Conservation (phyloP, 495 filamentous ascomycete species). For the Xanthoparmelia taractica region DNA sequence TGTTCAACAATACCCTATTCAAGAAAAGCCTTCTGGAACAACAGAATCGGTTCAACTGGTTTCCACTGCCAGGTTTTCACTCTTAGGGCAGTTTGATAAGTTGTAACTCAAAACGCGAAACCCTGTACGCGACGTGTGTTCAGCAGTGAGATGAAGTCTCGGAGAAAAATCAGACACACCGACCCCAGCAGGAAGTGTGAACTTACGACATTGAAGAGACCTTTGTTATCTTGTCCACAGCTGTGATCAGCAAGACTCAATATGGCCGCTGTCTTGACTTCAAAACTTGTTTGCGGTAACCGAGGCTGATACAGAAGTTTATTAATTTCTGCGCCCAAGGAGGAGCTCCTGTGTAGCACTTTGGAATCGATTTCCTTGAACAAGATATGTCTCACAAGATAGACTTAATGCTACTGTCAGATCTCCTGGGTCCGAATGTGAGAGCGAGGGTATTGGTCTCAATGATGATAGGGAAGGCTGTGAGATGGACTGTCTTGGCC, state of each 20-base stretch:
- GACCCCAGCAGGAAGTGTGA: background rate
- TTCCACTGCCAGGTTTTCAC: background rate
- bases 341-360: background rate
- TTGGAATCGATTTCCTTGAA: background rate
- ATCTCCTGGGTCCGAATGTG: background rate
- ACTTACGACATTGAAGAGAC: background rate
- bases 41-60: background rate
- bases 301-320: background rate
- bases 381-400: background rate
- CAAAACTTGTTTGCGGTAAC: background rate
- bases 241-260: background rate
- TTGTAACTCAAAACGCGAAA: background rate
- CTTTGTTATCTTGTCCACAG: background rate
- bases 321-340: background rate
- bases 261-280: background rate
- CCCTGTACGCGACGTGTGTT: constrained; percentile 4
- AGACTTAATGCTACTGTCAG: background rate
- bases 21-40: background rate
- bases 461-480: background rate
- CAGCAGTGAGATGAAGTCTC: background rate
- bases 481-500: background rate
- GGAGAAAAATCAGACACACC: background rate
- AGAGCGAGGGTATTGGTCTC: background rate
- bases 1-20: background rate
- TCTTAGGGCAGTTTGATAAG: background rate